A percentile compares a stretch with the other conserved stretches of the same genome.
Conservation (phyloP, 1,139 yeast genomes). For the Candida anutae region DNA sequence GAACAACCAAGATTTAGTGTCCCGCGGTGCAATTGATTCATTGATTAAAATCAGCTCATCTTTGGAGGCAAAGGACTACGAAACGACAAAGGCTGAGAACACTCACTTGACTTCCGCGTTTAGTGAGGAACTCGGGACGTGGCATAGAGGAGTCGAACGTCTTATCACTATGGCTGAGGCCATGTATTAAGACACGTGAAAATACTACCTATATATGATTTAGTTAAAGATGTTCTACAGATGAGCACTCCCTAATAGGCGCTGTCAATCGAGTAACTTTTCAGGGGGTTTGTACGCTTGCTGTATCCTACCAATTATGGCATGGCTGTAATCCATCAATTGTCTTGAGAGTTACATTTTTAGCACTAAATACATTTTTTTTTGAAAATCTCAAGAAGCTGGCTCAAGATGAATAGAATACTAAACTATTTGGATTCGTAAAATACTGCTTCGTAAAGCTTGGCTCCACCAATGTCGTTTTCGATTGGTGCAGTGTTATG, state of each 20-base stretch:
- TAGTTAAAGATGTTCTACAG: too few relatives aligned
- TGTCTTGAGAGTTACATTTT: too few relatives aligned
- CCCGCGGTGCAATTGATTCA: constrained; percentile 47
- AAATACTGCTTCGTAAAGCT: constrained; percentile 46
- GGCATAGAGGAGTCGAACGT: constrained; percentile 92
- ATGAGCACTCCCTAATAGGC: too few relatives aligned
- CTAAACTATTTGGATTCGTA: constrained; percentile 6
- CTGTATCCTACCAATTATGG: too few relatives aligned
- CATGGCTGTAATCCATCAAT: too few relatives aligned
- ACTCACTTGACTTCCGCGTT: constrained; percentile 57
- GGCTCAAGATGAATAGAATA: too few relatives aligned
- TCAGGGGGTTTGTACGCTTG: too few relatives aligned
- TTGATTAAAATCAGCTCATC: constrained; percentile 46
- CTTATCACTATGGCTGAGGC: constrained; percentile 71
- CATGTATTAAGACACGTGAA: constrained; percentile 18
- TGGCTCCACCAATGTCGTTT: constrained; percentile 41
- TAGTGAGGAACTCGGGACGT: constrained; percentile 75
- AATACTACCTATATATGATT: too few relatives aligned
- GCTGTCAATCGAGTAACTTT: too few relatives aligned
- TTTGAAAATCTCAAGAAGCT: too few relatives aligned
- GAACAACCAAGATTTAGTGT: constrained; percentile 62
- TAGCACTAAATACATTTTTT: too few relatives aligned
- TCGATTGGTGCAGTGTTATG: constrained; percentile 30
- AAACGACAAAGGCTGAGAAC: constrained; percentile 50
- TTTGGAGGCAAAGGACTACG: constrained; percentile 48